These are phyloP conservation scores for Dictyophora rubrovolvata DNA, from an alignment of 768 basidiomycete species.

Conservation along the genomic window DNA sequence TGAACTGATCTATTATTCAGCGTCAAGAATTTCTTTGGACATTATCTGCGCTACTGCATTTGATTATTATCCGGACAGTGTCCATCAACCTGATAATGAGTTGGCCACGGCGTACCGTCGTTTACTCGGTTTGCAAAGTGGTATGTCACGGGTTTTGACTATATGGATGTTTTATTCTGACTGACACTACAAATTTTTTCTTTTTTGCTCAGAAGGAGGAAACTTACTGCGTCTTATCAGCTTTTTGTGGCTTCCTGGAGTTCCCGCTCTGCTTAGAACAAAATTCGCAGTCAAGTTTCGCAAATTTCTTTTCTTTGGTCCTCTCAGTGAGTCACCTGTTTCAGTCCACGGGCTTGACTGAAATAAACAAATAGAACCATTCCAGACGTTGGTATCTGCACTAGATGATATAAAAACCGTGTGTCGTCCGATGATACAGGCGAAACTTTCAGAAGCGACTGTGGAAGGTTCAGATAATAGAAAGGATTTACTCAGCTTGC, in stretches of 20 bases:
- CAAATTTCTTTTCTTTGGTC: constrained; percentile 16
- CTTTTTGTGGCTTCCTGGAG: constrained; percentile 28
- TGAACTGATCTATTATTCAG: too few species aligned
- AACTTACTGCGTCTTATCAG: constrained; percentile 29
- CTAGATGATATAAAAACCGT: constrained; percentile 35
- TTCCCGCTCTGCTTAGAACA: constrained; percentile 19
- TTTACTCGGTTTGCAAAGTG: constrained; percentile 31
- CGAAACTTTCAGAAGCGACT: constrained; percentile 29
- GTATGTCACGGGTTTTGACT: constrained; percentile 11
- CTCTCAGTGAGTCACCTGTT: background rate
- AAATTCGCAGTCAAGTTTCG: constrained; percentile 29
- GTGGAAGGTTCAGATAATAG: constrained; percentile 30
- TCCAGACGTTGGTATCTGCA: constrained; percentile 23
- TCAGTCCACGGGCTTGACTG: too few species aligned
- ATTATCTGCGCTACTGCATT: constrained; percentile 44
- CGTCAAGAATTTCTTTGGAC: constrained; percentile 43
- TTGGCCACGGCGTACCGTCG: constrained; percentile 38
- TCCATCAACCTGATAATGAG: constrained; percentile 37
- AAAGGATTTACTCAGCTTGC: constrained; percentile 41
- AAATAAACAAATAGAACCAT: background rate
- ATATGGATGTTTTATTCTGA: background rate
- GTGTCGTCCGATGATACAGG: constrained; percentile 29
- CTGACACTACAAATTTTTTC: too few species aligned
- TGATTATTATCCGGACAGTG: constrained; percentile 35
- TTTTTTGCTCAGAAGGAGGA: too few species aligned